Evolutionary conservation across 352 stramenopile genomes (phyloP).

Genomic region (Globisporangium nagaii): DNA sequence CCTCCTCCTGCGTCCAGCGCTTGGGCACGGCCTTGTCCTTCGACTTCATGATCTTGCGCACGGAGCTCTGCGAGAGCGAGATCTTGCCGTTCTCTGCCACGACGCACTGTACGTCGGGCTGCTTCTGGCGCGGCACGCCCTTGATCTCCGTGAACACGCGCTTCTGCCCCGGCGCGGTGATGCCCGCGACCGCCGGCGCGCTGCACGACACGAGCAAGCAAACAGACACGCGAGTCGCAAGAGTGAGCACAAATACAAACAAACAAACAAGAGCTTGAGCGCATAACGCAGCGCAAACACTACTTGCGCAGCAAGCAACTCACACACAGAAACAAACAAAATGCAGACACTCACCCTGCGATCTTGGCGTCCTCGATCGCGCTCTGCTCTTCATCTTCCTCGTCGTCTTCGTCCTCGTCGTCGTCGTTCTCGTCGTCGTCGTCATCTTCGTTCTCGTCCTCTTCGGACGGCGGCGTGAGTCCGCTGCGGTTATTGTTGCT

Average conservation of each 20-base stretch:
- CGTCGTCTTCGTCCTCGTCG: conserved; percentile 5
- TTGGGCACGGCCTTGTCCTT: conserved; percentile 83
- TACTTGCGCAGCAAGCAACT: neutral
- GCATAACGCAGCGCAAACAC: neutral
- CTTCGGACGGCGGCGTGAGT: conserved; percentile 4
- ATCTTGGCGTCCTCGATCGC: conserved; percentile 14
- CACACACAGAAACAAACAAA: no score
- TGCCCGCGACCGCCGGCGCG: neutral
- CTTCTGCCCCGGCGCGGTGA: conserved; percentile 33
- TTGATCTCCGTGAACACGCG: conserved; percentile 84
- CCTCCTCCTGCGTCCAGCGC: conserved; percentile 74
- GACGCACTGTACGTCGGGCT: conserved; percentile 60
- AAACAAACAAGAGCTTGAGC: neutral
- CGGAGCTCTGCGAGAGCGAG: conserved; percentile 36
- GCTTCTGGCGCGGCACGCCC: conserved; percentile 73
- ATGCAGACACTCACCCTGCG: conserved; percentile 4
- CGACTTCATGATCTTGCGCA: conserved; percentile 74
- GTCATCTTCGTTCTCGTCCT: conserved; percentile 14
- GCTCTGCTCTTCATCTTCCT: conserved; percentile 13
- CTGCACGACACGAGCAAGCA: neutral
- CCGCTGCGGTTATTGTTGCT: neutral
- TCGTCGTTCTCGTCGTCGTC: conserved; percentile 11
- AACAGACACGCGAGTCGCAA: neutral
- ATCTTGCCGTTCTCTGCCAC: conserved; percentile 34
- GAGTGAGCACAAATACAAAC: neutral